A percentile compares a stretch with the other conserved stretches of the same genome.
Conservation (phyloP, 169 alveolate species). For the Plasmodium billcollinsi region DNA sequence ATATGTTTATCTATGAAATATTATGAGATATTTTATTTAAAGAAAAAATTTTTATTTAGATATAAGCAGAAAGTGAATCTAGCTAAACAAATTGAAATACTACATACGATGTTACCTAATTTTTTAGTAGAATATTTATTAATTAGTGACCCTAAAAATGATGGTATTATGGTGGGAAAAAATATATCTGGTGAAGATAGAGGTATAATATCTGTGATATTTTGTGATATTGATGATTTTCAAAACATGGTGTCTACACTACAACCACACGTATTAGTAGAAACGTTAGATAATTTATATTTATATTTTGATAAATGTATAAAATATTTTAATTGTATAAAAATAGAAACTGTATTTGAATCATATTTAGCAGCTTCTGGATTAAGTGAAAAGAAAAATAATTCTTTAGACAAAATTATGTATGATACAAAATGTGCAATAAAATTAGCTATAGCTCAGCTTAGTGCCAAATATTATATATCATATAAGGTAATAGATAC, state of each 20-base stretch:
- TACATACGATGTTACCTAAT: slow-evolving; percentile 92
- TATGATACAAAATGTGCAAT: slow-evolving; percentile 78
- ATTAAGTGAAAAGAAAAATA: slow-evolving; percentile 76
- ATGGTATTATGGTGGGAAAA: slow-evolving; percentile 82
- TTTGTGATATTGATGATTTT: slow-evolving; percentile 97
- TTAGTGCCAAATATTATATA: slow-evolving; percentile 75
- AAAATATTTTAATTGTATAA: slow-evolving; percentile 92
- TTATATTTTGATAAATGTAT: slow-evolving; percentile 95
- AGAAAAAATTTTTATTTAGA: slow-evolving; percentile 87
- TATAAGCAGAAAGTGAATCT: slow-evolving; percentile 85
- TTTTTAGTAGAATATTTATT: slow-evolving; percentile 90
- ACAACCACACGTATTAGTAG: slow-evolving; percentile 94
- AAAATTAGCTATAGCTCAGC: slow-evolving; percentile 73
- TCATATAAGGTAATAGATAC: slow-evolving; percentile 89
- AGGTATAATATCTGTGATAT: slow-evolving; percentile 95
- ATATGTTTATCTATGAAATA: slow-evolving; percentile 89
- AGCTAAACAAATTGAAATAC: slow-evolving; percentile 89
- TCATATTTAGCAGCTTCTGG: slow-evolving; percentile 95
- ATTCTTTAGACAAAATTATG: slow-evolving; percentile 51
- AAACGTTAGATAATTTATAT: slow-evolving; percentile 94
- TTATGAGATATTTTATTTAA: slow-evolving; percentile 85
- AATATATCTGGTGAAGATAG: slow-evolving; percentile 89
- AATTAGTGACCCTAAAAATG: slow-evolving; percentile 79
- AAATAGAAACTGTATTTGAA: slow-evolving; percentile 93
- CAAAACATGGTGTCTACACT: slow-evolving; percentile 95